These are phyloP conservation scores for Floccularia luteovirens DNA, from an alignment of 768 basidiomycete genomes.

Conservation along the genomic window DNA sequence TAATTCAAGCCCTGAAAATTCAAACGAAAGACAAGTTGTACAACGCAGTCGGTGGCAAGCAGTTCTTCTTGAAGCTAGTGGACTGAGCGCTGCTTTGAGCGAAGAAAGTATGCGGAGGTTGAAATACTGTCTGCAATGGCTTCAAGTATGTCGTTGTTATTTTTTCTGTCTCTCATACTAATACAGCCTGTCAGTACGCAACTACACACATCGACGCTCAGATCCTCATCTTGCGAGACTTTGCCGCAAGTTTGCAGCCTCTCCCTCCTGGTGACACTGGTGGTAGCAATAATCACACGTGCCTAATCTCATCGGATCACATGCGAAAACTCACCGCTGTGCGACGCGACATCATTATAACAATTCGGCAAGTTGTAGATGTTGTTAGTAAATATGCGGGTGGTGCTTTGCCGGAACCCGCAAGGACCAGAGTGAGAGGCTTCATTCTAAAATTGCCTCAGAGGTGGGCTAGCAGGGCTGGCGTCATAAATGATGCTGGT, in stretches of 20 bases:
- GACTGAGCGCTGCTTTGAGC: constrained; percentile 80
- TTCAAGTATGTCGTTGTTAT: constrained; percentile 48
- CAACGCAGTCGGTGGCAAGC: constrained; percentile 83
- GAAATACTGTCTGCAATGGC: constrained; percentile 83
- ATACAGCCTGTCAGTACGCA: constrained; percentile 53
- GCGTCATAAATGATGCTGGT: constrained; percentile 2
- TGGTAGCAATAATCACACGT: constrained; percentile 16
- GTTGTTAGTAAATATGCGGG: constrained; percentile 84
- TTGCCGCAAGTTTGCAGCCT: constrained; percentile 66
- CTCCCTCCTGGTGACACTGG: constrained; percentile 24
- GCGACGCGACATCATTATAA: constrained; percentile 79
- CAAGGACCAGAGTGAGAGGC: constrained; percentile 60
- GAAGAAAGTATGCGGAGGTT: constrained; percentile 86
- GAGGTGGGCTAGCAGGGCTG: constrained; percentile 55
- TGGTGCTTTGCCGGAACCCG: constrained; percentile 80
- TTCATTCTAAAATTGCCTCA: constrained; percentile 79
- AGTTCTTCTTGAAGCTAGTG: constrained; percentile 79
- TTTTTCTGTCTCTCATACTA: constrained; percentile 1
- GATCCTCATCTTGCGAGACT: constrained; percentile 76
- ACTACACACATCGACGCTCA: constrained; percentile 84
- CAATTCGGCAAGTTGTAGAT: constrained; percentile 83
- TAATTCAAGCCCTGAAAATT: neutral
- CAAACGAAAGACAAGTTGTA: constrained; percentile 45
- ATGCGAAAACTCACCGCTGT: constrained; percentile 66
- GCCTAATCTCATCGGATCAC: constrained; percentile 32